A percentile compares a stretch with the other conserved stretches of the same genome.
phyloP scores from a whole-genome alignment of 306 rosid species.

The Adenanthera pavonina region DNA sequence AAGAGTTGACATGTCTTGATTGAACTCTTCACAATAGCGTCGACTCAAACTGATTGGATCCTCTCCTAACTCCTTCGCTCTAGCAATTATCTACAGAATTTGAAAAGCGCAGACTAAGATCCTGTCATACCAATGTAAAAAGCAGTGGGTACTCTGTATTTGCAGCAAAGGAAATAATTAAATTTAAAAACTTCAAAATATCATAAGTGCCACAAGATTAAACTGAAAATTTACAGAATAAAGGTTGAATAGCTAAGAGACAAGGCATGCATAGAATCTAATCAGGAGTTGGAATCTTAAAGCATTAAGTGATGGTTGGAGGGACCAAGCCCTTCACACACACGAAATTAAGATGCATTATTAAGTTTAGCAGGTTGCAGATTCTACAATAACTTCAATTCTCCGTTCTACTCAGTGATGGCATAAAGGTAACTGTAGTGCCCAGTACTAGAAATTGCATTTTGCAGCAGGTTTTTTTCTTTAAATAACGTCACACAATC shows the following conservation, averaged over 20 bases:
- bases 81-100: slow-evolving; percentile 94
- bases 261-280: slow-evolving; percentile 2
- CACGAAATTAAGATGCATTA: slow-evolving; percentile 3
- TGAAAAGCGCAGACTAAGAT: slow-evolving; percentile 93
- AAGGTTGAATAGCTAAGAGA: slow-evolving; percentile 15
- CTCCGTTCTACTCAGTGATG: neutral
- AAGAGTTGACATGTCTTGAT: slow-evolving; percentile 75
- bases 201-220: slow-evolving; percentile 13
- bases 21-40: slow-evolving; percentile 81
- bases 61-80: slow-evolving; percentile 88
- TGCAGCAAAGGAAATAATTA: slow-evolving; percentile 34
- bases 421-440: slow-evolving; percentile 13
- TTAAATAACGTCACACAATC: slow-evolving; percentile 4
- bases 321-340: neutral
- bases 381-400: slow-evolving; percentile 21
- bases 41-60: slow-evolving; percentile 84
- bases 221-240: slow-evolving; percentile 8
- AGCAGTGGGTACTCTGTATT: slow-evolving; percentile 59
- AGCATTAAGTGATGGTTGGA: slow-evolving; percentile 4
- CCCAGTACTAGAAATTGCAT: slow-evolving; percentile 12
- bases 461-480: slow-evolving; percentile 5
- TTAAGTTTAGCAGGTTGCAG: neutral
- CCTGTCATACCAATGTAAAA: slow-evolving; percentile 84
- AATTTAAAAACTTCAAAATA: neutral
- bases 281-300: neutral